Evolutionary conservation across 2,329 filamentous ascomycete species (phyloP), one percentile per base, ranked within the genome.

Genomic region (Teratosphaeriaceae sp.): DNA sequence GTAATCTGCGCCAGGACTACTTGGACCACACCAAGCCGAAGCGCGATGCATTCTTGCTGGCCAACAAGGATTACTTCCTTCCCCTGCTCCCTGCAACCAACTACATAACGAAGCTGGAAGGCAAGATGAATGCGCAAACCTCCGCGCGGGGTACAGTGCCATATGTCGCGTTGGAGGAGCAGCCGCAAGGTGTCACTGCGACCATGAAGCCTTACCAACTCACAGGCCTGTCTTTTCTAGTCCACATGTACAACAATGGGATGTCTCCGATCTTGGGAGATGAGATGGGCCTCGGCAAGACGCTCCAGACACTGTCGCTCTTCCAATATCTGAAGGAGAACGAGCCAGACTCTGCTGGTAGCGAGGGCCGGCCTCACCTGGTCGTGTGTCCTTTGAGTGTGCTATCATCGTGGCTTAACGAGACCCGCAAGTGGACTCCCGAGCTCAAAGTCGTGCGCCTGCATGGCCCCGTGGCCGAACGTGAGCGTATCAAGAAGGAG

Each of bases 321-420:
- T 70, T 76, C 21, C 71, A 74, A 45, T 63, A 70, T 24, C 50
- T 75, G 1, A 68, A 65, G 16, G 67, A 73, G 38, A 62, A 53
- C n/a, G 51, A 64, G 16, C 63, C 56, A 5, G 59, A 57, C 0
- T 65, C 63, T 2, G 66, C 66, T 40, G 31, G 31, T 18, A 34
- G 3, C 4, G 55, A 69, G 35, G 52, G 58, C 30, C 56, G 68
- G 18, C 68, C 69, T 5, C 68, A 66, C 44, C 54, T 72, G 13
- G 69, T 76, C 0, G 65, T 76, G 1, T 75, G 73, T 43, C 73
- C 73, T 1, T 54, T 76, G 6, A 74, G 69, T 39, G 72, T 76
- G 1, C 54, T 75, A 0, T 66, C 64, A 18, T 70, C 66, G 11
- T 76, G 73, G 73, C 64, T 70, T 42, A 53, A 60, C 1, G 71